These are phyloP conservation scores for Aspergillus bertholletiae DNA, from an alignment of 495 filamentous ascomycete genomes.

Conservation along the genomic window DNA sequence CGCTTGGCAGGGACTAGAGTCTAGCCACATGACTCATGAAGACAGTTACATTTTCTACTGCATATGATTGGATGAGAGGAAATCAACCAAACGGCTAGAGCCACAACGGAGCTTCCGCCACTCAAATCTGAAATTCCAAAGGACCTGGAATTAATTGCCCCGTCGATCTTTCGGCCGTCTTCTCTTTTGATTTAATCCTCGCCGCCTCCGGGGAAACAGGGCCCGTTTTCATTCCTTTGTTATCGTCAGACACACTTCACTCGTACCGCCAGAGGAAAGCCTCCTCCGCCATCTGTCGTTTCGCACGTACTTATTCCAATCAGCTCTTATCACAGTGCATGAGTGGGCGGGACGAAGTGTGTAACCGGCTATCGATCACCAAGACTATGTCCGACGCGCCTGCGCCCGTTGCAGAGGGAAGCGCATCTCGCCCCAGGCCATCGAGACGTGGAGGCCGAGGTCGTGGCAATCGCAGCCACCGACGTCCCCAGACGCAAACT, in stretches of 20 bases:
- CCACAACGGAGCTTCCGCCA: not conserved
- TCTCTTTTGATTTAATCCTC: not conserved
- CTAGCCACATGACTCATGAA: slow-evolving; percentile 12
- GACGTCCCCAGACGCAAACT: slow-evolving; percentile 6
- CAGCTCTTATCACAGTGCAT: slow-evolving; percentile 7
- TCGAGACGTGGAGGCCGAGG: slow-evolving; percentile 32
- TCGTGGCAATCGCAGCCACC: slow-evolving; percentile 19
- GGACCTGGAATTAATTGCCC: not conserved
- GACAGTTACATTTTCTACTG: not conserved
- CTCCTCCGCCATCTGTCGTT: too few species aligned
- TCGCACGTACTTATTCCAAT: too few species aligned
- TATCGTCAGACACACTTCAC: not conserved
- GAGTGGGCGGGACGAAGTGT: slow-evolving; percentile 6
- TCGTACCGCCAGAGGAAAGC: not conserved
- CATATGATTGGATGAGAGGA: not conserved
- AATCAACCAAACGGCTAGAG: not conserved
- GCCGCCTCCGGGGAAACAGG: not conserved
- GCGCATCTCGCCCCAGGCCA: slow-evolving; percentile 25
- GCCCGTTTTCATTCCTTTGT: not conserved
- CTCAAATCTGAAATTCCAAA: not conserved
- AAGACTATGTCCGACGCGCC: slow-evolving; percentile 22
- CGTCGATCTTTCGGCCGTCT: not conserved
- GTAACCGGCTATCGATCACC: slow-evolving; percentile 2
- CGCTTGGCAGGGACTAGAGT: slow-evolving; percentile 2
- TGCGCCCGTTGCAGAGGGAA: slow-evolving; percentile 15